These are phyloP conservation scores for Russula lepida DNA, from an alignment of 768 basidiomycete species.

Conservation along the genomic window DNA sequence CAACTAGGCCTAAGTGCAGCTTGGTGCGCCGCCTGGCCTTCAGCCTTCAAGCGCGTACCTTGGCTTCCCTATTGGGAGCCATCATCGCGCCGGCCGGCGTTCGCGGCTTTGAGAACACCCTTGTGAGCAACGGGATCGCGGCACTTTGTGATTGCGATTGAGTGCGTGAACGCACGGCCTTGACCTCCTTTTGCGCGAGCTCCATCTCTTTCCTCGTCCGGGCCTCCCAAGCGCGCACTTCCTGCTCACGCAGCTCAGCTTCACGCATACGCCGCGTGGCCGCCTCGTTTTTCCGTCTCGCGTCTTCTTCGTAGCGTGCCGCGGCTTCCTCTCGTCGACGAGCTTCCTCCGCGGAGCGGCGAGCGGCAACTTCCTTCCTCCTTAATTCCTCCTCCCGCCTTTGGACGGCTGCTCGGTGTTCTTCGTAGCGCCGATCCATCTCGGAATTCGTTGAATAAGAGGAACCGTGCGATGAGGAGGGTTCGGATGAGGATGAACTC, in stretches of 20 bases:
- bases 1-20: background rate
- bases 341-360: conserved; percentile 11
- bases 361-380: conserved; percentile 4
- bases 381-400: conserved; percentile 8
- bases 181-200: conserved; percentile 8
- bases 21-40: background rate
- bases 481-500: background rate
- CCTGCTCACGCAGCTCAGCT: conserved; percentile 7
- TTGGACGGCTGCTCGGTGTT: conserved; percentile 1
- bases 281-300: conserved; percentile 11
- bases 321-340: conserved; percentile 14
- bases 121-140: background rate
- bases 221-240: background rate
- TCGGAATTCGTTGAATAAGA: background rate
- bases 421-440: conserved; percentile 2
- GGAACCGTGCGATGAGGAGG: background rate
- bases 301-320: conserved; percentile 10
- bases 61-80: conserved; percentile 5
- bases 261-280: conserved; percentile 14
- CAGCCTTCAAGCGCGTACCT: conserved; percentile 11
- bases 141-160: background rate
- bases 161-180: background rate
- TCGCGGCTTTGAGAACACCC: conserved; percentile 2
- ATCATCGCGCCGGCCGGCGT: background rate
- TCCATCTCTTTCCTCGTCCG: conserved; percentile 1